A percentile compares a stretch with the other conserved stretches of the same genome.
Evolutionary conservation across 176 grass and related monocot genomes (phyloP).

Genomic region (Aechmea fasciata): DNA sequence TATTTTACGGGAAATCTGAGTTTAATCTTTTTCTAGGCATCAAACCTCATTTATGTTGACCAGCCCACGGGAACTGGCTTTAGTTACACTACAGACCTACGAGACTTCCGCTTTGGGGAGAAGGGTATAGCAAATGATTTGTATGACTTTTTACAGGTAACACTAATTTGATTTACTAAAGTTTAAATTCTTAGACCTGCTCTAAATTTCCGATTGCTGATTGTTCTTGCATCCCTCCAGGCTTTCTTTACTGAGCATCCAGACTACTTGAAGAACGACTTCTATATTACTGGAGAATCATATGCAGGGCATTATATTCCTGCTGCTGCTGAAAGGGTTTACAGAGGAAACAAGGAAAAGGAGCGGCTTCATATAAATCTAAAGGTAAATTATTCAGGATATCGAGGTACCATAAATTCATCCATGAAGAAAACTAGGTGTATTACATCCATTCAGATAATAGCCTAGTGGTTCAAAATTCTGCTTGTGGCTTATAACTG

Average conservation of each 20-base stretch:
- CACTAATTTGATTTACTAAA: slow-evolving; percentile 2
- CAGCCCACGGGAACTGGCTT: slow-evolving; percentile 55
- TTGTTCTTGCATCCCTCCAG: slow-evolving; percentile 12
- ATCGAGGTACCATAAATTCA: neutral
- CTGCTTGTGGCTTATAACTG: neutral
- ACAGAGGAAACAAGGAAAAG: slow-evolving; percentile 42
- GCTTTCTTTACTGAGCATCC: slow-evolving; percentile 41
- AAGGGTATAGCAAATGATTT: slow-evolving; percentile 38
- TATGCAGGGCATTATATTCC: slow-evolving; percentile 55
- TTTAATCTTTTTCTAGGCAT: slow-evolving; percentile 26
- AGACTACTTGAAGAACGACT: slow-evolving; percentile 40
- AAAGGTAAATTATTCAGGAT: slow-evolving; percentile 21
- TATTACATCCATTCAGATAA: neutral
- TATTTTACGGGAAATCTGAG: neutral
- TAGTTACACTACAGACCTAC: slow-evolving; percentile 42
- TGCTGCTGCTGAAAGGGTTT: slow-evolving; percentile 42
- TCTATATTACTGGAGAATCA: slow-evolving; percentile 52
- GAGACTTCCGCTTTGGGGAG: slow-evolving; percentile 40
- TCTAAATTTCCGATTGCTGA: neutral
- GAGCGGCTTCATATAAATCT: slow-evolving; percentile 40
- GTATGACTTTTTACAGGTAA: slow-evolving; percentile 50
- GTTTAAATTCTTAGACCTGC: neutral
- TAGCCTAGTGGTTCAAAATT: neutral
- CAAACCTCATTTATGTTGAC: slow-evolving; percentile 49
- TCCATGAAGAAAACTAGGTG: neutral